Evolutionary conservation across 2,329 filamentous ascomycete genomes (phyloP).

Genomic region (Fusarium penzigii): DNA sequence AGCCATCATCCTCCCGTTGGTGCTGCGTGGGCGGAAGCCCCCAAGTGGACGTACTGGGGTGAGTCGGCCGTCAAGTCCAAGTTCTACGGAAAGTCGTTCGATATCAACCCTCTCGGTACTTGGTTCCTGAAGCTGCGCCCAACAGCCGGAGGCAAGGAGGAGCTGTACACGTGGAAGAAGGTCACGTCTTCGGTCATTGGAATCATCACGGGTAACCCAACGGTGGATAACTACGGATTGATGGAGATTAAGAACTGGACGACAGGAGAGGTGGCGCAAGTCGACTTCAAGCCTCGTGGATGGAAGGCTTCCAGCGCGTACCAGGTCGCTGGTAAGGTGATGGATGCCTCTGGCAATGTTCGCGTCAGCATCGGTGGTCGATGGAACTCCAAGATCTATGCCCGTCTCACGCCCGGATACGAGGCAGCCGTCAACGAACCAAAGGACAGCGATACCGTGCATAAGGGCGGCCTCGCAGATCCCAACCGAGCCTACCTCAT

Average conservation of each 20-base stretch:
- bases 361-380: conserved; percentile 88
- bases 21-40: conserved; percentile 87
- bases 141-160: conserved; percentile 71
- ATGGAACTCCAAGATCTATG: conserved; percentile 98
- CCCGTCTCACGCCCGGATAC: conserved; percentile 86
- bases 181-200: conserved; percentile 96
- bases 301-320: conserved; percentile 95
- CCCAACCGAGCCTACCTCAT: conserved; percentile 82
- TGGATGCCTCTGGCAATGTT: conserved; percentile 76
- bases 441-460: conserved; percentile 39
- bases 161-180: conserved; percentile 98
- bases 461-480: conserved; percentile 58
- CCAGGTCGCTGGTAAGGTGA: conserved; percentile 82
- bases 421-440: conserved; percentile 71
- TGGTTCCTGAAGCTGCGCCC: conserved; percentile 92
- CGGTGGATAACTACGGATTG: conserved; percentile 94
- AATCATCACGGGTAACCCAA: conserved; percentile 95
- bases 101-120: conserved; percentile 93
- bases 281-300: conserved; percentile 93
- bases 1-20: conserved; percentile 96
- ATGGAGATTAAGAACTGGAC: conserved; percentile 99
- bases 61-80: conserved; percentile 95
- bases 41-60: conserved; percentile 96
- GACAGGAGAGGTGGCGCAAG: conserved; percentile 82
- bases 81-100: conserved; percentile 96